Base-by-base conservation (phyloP, 371 early-diverging fungal genomes). In the Mortierella sp. region DNA sequence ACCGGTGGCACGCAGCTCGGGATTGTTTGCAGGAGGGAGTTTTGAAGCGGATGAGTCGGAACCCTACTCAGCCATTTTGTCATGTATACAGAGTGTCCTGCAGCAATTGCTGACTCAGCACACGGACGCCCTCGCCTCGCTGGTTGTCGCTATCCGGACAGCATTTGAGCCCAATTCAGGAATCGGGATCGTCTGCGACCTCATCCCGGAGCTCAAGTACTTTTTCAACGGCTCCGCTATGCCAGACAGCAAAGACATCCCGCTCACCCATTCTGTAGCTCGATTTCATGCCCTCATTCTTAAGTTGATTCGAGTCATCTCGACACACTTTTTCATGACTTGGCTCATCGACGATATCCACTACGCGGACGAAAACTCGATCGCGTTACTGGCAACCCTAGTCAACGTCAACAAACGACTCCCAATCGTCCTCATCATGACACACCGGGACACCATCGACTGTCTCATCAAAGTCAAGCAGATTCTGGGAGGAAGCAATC, bases 321-420 rank as follows among this genome's bases (percentile, higher is more conserved):
- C 86, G 58, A 86, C 86, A 0, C 86, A 86, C 35, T 86, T 86
- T 35, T 86, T 86, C 71, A 86, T 86, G 86, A 86, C 86, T 10
- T 86, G 86, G 86, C 55, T 86, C 24, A 86, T 86, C 38, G 86
- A 86, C 75, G 86, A 86, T 24, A 77, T 86, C n/a, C 86, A 86
- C 32, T 68, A 79, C 41, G 86, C 86, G 51, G 86, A 86, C 54
- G 79, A 82, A 48, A 82, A 86, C 48, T 82, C 86, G 27, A 75
- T 86, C 29, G 72, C 79, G 14, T 58, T 86, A 5, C 46, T 86
- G 58, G 73, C 86, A 0, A 79, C 80, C 1, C 70, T 86, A 16
- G 86, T 86, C 14, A 86, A 86, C 21, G 82, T 82, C 29, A 86
- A 81, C 72, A 86, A 82, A 46, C 79, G 82, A 5, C 75, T 86